phyloP scores from a whole-genome alignment of 164 flowering plant species.

The Magnolia changhungtana region DNA sequence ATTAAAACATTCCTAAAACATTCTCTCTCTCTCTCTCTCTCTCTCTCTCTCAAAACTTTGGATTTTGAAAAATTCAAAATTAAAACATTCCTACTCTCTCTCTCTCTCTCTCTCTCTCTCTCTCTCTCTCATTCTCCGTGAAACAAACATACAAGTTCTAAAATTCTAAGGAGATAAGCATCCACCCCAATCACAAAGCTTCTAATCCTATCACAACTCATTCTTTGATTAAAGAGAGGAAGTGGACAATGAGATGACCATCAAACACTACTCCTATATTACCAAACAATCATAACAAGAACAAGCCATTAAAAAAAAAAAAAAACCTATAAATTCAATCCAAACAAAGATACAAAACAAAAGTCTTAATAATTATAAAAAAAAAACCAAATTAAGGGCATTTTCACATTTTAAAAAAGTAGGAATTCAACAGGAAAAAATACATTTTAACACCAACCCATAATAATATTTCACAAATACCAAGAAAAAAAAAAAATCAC shows the following conservation, averaged over 20 bases:
- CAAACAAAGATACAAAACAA: background rate
- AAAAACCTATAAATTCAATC: background rate
- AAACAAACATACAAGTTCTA: background rate
- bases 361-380: background rate
- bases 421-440: no score
- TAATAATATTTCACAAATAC: no score
- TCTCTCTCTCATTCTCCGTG: background rate
- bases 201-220: background rate
- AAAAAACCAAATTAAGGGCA: no score
- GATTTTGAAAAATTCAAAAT: background rate
- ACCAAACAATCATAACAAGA: no score
- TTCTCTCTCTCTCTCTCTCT: background rate
- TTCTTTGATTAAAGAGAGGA: no score
- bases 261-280: no score
- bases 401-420: no score
- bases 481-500: no score
- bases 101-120: no score
- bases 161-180: background rate
- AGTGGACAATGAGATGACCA: no score
- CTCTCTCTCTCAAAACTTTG: background rate
- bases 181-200: background rate
- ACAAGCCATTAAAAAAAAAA: background rate
- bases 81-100: background rate
- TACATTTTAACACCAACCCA: no score
- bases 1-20: no score